Conservation (phyloP, 495 filamentous ascomycete species). For the Aspergillus leporis region DNA sequence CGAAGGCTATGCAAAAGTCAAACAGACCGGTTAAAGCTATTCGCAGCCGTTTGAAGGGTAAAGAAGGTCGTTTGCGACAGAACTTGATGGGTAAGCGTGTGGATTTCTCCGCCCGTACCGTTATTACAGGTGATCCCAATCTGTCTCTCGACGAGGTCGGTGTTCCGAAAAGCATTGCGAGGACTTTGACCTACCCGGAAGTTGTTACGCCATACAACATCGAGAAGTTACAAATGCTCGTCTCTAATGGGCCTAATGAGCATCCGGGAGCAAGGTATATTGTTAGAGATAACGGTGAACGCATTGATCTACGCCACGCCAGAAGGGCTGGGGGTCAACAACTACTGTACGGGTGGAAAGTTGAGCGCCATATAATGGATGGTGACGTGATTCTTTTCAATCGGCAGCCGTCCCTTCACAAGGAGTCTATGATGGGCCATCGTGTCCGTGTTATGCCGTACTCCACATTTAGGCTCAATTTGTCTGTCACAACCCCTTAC, state of each 20-base stretch:
- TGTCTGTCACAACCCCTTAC: slow-evolving; percentile 97
- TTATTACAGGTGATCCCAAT: slow-evolving; percentile 98
- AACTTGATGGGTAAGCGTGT: slow-evolving; percentile 99
- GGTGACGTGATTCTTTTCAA: slow-evolving; percentile 99
- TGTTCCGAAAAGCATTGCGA: slow-evolving; percentile 85
- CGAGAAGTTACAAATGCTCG: slow-evolving; percentile 79
- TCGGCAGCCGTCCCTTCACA: slow-evolving; percentile 96
- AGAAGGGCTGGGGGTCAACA: slow-evolving; percentile 79
- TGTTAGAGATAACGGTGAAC: slow-evolving; percentile 84
- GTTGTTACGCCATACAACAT: slow-evolving; percentile 99
- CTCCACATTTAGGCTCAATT: slow-evolving; percentile 94
- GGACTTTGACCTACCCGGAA: slow-evolving; percentile 91
- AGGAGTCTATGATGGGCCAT: slow-evolving; percentile 99
- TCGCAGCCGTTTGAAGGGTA: slow-evolving; percentile 94
- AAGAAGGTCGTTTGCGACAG: slow-evolving; percentile 94
- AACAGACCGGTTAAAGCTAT: slow-evolving; percentile 95
- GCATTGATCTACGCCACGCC: slow-evolving; percentile 91
- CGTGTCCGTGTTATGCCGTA: slow-evolving; percentile 97
- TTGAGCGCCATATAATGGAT: slow-evolving; percentile 92
- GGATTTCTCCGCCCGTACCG: slow-evolving; percentile 98
- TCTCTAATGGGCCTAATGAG: slow-evolving; percentile 89
- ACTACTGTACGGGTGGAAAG: slow-evolving; percentile 95
- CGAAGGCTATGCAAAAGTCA: slow-evolving; percentile 94
- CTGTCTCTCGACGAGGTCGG: slow-evolving; percentile 95
- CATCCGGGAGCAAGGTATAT: slow-evolving; percentile 96